Evolutionary conservation across 352 stramenopile species (phyloP).

Genomic region (Phytophthora cajani): DNA sequence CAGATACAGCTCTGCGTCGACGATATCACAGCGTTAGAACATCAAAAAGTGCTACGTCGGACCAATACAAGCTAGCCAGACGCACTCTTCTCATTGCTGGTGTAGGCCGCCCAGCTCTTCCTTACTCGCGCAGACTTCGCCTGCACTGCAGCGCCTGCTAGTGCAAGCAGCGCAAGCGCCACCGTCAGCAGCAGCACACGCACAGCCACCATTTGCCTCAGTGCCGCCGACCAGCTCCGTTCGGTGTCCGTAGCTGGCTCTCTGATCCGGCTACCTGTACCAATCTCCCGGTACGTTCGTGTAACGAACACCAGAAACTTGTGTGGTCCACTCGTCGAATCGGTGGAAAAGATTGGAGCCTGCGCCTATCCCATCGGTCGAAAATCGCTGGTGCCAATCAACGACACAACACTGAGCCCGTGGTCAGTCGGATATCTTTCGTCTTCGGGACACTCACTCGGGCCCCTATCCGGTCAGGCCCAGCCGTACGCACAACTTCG

Average conservation of each 20-base stretch:
- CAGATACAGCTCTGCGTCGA: constrained; percentile 45
- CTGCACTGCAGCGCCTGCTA: neutral
- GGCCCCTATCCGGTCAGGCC: neutral
- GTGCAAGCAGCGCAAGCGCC: constrained; percentile 20
- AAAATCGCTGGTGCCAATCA: constrained; percentile 34
- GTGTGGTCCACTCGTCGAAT: neutral
- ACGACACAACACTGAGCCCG: neutral
- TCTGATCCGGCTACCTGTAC: constrained; percentile 25
- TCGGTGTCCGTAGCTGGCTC: constrained; percentile 28
- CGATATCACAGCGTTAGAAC: neutral
- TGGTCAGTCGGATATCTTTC: constrained; percentile 33
- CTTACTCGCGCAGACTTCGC: constrained; percentile 28
- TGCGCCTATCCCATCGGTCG: constrained; percentile 7
- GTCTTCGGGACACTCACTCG: neutral
- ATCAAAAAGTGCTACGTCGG: neutral
- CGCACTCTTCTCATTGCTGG: constrained; percentile 42
- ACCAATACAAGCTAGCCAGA: neutral
- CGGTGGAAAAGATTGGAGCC: constrained; percentile 6
- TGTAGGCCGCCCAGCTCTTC: constrained; percentile 43
- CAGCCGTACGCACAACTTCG: neutral
- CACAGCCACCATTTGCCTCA: constrained; percentile 9
- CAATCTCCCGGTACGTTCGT: constrained; percentile 11
- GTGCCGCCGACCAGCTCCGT: neutral
- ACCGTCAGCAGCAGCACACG: constrained; percentile 16
- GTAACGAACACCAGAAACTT: neutral